These are phyloP conservation scores for Nannizziopsis barbatae DNA, from an alignment of 2,329 filamentous ascomycete species.

Conservation along the genomic window DNA sequence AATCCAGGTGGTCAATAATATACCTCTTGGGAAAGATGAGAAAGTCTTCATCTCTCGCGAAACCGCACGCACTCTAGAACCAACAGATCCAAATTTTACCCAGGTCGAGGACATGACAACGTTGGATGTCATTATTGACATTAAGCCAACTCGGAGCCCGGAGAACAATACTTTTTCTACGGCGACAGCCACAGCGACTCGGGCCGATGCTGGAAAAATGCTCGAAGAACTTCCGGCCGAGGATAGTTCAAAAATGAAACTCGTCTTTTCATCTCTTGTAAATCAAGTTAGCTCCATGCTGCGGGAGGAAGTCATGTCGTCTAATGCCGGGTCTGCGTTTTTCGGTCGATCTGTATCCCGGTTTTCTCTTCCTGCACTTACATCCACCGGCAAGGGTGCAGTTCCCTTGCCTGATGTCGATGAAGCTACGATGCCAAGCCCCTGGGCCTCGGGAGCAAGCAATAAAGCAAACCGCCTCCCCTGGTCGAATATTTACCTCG, in stretches of 20 bases:
- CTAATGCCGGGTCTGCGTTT: slow-evolving; percentile 23
- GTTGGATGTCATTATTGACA: slow-evolving; percentile 62
- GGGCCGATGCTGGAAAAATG: slow-evolving; percentile 17
- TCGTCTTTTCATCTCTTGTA: slow-evolving; percentile 38
- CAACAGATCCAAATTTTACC: slow-evolving; percentile 71
- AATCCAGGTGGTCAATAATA: slow-evolving; percentile 69
- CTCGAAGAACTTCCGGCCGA: slow-evolving; percentile 22
- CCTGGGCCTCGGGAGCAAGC: slow-evolving; percentile 24
- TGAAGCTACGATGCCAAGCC: slow-evolving; percentile 40
- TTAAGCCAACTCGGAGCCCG: slow-evolving; percentile 25
- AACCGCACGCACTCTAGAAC: slow-evolving; percentile 53
- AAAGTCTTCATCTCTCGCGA: slow-evolving; percentile 71
- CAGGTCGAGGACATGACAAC: slow-evolving; percentile 60
- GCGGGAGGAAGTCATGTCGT: slow-evolving; percentile 31
- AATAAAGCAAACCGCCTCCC: slow-evolving; percentile 42
- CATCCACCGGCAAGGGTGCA: slow-evolving; percentile 45
- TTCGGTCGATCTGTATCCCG: slow-evolving; percentile 27
- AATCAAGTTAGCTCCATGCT: slow-evolving; percentile 43
- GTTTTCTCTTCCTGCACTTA: slow-evolving; percentile 38
- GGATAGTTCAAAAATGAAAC: slow-evolving; percentile 28
- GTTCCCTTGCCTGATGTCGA: slow-evolving; percentile 57
- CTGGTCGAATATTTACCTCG: slow-evolving; percentile 62
- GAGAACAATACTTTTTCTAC: slow-evolving; percentile 21
- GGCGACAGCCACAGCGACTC: slow-evolving; percentile 17
- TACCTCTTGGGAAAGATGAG: slow-evolving; percentile 76